Conservation (phyloP, 1,284 basidiomycete species). For the Puccinia triticina region DNA sequence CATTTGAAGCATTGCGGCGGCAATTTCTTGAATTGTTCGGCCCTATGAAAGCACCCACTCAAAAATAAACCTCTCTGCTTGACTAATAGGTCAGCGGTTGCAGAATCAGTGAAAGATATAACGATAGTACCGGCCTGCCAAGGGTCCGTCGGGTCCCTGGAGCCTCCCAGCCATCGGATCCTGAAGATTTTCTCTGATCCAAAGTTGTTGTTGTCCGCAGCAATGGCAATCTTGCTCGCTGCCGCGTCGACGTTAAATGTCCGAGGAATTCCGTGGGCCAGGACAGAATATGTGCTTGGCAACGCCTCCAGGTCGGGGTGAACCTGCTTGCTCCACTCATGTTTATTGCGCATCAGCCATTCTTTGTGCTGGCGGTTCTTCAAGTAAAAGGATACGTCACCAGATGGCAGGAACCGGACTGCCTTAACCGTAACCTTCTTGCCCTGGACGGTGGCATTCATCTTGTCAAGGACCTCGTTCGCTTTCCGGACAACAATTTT, state of each 20-base stretch:
- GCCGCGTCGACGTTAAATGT: neutral
- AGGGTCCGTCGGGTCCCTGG: neutral
- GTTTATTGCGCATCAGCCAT: neutral
- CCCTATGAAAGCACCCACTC: neutral
- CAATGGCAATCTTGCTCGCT: neutral
- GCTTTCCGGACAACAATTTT: neutral
- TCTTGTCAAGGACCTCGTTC: neutral
- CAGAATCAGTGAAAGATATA: neutral
- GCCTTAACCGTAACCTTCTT: neutral
- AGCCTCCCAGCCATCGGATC: neutral
- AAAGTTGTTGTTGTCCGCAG: neutral
- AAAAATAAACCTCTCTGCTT: neutral
- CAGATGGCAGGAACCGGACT: neutral
- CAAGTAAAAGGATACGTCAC: neutral
- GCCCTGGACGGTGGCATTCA: neutral
- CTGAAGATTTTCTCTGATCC: neutral
- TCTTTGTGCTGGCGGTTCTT: neutral
- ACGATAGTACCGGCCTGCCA: neutral
- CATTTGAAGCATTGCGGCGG: slow-evolving; percentile 22
- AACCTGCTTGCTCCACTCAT: neutral
- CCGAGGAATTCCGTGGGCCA: neutral
- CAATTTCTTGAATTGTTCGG: neutral
- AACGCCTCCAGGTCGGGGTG: neutral
- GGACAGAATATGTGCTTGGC: neutral
- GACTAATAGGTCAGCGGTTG: neutral